Base-by-base conservation (phyloP, 352 stramenopile species). In the Globisporangium mamillatum region DNA sequence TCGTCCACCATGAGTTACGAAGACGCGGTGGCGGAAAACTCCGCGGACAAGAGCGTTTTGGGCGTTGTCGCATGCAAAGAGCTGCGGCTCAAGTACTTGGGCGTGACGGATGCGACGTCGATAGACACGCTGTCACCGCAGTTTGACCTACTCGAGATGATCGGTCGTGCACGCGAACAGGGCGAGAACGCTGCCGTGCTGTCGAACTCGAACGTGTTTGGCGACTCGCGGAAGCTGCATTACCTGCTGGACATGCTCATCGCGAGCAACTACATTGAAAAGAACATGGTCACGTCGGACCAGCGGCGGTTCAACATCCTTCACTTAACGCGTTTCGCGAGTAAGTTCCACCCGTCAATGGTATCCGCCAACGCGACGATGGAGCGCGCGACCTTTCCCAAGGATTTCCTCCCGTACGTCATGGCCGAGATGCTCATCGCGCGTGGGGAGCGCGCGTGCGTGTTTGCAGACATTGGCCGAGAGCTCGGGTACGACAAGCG, bases 391-490 rank as follows among this genome's bases (percentile, higher is more conserved):
- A 66, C 62, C 2, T 88, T 91, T 53, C 86, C 84, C 1, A 93
- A 92, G 73, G 73, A 89, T 34, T 62, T 81, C 29, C 38, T 93
- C 9, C 74, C 79, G 32, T 66, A 86, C 38, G 74, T 82, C 32
- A 93, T 95, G 46, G 83, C 85, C 1, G 73, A 78, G 14, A 87
- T 93, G 65, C 72, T 95, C 52, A 72, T 72, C n/a, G 71, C 78
- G 34, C 84, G 86, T 59, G 81, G 82, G 29, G 81, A 92, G 64
- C 69, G 72, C 24, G 92, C 82, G 25, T 92, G 84, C 61, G 86
- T 95, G 34, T 91, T 95, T 72, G 84, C 88, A n/a, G 86, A 95
- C 46, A 90, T 95, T 63, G 88, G 84, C 1, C 85, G 86, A n/a
- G 86, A 93, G 46, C 72, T 95, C 36, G 86, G 84, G 7, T 91